phyloP scores from a whole-genome alignment of 2,329 filamentous ascomycete genomes.

The Fusarium buxicola region DNA sequence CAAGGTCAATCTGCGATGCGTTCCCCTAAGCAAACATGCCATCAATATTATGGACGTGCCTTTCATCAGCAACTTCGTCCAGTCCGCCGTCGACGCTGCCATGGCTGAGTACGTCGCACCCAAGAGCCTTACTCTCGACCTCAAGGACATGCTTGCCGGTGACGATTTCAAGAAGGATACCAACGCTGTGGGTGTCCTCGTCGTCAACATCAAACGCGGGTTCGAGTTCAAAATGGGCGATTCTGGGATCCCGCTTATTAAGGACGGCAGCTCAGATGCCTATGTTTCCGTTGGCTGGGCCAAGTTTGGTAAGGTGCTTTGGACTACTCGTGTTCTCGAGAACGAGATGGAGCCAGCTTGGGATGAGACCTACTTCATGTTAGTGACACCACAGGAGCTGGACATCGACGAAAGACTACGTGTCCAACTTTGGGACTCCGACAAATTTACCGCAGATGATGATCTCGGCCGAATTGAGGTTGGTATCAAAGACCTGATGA shows the following conservation, averaged over 20 bases:
- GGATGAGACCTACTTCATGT: constrained; percentile 76
- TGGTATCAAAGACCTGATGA: constrained; percentile 74
- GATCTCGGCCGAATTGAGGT: constrained; percentile 80
- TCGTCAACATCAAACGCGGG: constrained; percentile 74
- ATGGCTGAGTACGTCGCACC: constrained; percentile 81
- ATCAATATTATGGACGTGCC: constrained; percentile 82
- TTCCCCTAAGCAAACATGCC: constrained; percentile 75
- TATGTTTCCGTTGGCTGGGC: constrained; percentile 82
- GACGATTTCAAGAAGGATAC: constrained; percentile 86
- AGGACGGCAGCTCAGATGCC: constrained; percentile 72
- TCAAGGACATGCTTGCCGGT: constrained; percentile 82
- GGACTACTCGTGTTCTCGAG: constrained; percentile 70
- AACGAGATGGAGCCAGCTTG: constrained; percentile 76
- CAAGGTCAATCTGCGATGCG: constrained; percentile 76
- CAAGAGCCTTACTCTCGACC: constrained; percentile 77
- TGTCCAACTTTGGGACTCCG: constrained; percentile 81
- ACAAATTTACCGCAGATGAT: constrained; percentile 78
- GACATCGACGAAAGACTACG: constrained; percentile 77
- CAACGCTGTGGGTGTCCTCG: constrained; percentile 70
- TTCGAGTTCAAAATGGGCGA: constrained; percentile 80
- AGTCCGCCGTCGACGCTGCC: constrained; percentile 78
- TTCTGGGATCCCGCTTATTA: constrained; percentile 68
- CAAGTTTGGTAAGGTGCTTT: constrained; percentile 77
- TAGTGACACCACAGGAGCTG: constrained; percentile 77
- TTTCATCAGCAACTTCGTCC: constrained; percentile 79